These are phyloP conservation scores for Leccinum ponderosum DNA, from an alignment of 1,284 basidiomycete species.

Conservation along the genomic window DNA sequence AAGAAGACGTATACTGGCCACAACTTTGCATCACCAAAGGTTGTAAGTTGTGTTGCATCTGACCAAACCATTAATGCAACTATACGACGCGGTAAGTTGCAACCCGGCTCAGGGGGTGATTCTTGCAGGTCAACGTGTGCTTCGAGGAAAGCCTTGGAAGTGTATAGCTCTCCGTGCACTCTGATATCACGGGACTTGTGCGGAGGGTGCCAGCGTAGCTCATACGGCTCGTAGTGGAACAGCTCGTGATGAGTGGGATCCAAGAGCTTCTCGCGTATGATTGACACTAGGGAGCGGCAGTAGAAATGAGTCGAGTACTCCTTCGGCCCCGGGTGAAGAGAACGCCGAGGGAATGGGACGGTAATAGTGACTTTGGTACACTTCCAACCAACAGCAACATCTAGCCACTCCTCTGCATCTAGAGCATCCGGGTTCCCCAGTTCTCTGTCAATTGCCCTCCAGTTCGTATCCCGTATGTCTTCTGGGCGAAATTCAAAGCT, in stretches of 20 bases:
- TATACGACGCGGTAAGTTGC: background rate
- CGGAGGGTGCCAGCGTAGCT: background rate
- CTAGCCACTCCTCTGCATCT: background rate
- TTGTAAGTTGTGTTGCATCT: background rate
- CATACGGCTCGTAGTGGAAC: background rate
- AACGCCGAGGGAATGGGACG: background rate
- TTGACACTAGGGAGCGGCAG: background rate
- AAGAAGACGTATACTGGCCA: background rate
- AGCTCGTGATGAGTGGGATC: background rate
- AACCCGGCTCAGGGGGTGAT: background rate
- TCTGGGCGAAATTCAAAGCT: background rate
- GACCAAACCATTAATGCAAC: background rate
- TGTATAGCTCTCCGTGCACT: background rate
- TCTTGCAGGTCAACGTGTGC: background rate
- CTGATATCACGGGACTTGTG: background rate
- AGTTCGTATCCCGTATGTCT: background rate
- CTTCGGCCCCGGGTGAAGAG: background rate
- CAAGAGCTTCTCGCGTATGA: background rate
- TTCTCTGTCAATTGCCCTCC: background rate
- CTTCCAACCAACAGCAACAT: background rate
- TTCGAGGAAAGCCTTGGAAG: background rate
- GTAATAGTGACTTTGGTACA: background rate
- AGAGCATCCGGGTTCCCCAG: background rate
- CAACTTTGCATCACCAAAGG: background rate
- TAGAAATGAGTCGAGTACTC: background rate